Evolutionary conservation across 1,284 basidiomycete genomes (phyloP).

Genomic region (Phenoliferia sp.): DNA sequence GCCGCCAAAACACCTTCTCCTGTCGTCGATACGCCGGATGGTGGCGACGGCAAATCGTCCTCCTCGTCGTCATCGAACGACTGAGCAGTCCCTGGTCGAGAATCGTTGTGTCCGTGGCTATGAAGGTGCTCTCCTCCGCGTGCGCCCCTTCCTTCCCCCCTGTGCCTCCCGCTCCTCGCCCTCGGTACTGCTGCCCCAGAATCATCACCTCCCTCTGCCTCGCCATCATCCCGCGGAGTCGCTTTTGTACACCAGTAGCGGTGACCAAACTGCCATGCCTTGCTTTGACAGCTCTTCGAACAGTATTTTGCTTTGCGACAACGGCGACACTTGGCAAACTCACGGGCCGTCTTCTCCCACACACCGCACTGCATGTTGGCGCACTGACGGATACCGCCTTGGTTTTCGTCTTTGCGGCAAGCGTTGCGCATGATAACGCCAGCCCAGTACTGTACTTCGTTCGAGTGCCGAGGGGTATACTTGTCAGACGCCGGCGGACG

Average conservation of each 20-base stretch:
- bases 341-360: conserved; percentile 88
- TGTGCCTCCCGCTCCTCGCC: not conserved
- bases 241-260: conserved; percentile 52
- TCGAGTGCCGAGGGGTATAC: conserved; percentile 67
- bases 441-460: conserved; percentile 98
- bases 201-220: not conserved
- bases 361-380: conserved; percentile 96
- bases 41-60: not conserved
- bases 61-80: not conserved
- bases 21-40: not conserved
- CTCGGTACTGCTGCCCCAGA: not conserved
- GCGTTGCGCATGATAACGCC: conserved; percentile 99
- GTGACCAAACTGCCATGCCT: conserved; percentile 95
- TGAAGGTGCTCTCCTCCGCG: not conserved
- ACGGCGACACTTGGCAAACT: conserved; percentile 94
- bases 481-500: conserved; percentile 75
- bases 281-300: conserved; percentile 94
- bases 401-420: conserved; percentile 89
- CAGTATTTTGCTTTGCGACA: conserved; percentile 99
- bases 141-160: not conserved
- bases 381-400: conserved; percentile 92
- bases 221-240: not conserved
- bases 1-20: not conserved
- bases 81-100: not conserved
- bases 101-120: not conserved